Conservation (phyloP, 352 stramenopile genomes). For the Pythium brassicae region DNA sequence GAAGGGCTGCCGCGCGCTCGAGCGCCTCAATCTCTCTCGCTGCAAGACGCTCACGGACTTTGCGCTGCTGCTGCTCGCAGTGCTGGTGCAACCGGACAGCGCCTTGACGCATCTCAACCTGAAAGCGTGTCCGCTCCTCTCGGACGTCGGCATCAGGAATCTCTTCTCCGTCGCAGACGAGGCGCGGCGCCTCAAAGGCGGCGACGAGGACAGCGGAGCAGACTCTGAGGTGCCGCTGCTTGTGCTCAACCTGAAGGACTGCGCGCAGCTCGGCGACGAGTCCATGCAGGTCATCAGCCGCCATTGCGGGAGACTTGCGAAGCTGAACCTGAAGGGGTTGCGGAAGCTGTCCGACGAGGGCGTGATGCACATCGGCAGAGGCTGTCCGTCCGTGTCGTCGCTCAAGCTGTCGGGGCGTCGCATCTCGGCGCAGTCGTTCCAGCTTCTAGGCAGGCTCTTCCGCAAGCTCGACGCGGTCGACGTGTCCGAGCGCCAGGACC, state of each 20-base stretch:
- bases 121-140: conserved; percentile 41
- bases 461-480: conserved; percentile 34
- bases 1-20: conserved; percentile 39
- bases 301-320: conserved; percentile 30
- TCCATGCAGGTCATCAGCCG: conserved; percentile 28
- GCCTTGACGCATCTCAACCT: conserved; percentile 37
- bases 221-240: conserved; percentile 8
- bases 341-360: conserved; percentile 55
- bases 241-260: conserved; percentile 57
- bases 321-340: conserved; percentile 51
- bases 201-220: conserved; percentile 23
- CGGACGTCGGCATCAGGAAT: conserved; percentile 39
- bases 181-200: background rate
- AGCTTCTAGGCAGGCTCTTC: conserved; percentile 52
- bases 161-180: conserved; percentile 32
- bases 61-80: conserved; percentile 43
- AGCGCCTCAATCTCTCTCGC: conserved; percentile 41
- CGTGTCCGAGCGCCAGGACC: conserved; percentile 36
- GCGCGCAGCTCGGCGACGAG: conserved; percentile 36
- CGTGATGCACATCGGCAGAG: conserved; percentile 40
- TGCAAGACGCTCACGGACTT: conserved; percentile 56
- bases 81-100: conserved; percentile 15
- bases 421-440: conserved; percentile 43
- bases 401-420: conserved; percentile 53
- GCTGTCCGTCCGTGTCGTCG: conserved; percentile 28